A percentile compares a stretch with the other conserved stretches of the same genome.
These are phyloP conservation scores for Aspergillus sp. DNA, from an alignment of 2,329 filamentous ascomycete genomes.

Conservation along the genomic window DNA sequence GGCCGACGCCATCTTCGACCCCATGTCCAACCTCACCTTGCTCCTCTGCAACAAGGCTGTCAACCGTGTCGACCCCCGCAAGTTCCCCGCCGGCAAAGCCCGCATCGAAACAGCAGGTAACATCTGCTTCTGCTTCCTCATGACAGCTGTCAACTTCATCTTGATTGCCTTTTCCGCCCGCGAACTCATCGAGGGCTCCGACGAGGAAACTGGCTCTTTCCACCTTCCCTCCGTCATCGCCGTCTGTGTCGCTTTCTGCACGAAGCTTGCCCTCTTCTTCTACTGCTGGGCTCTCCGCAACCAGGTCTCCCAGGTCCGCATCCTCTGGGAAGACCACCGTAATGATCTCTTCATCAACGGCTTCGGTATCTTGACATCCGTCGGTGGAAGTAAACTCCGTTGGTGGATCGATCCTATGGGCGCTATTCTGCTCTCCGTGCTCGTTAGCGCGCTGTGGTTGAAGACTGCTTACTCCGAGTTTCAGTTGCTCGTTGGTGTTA, in stretches of 20 bases:
- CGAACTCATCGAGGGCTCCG: slow-evolving; percentile 55
- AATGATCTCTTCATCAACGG: slow-evolving; percentile 98
- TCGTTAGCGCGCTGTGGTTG: slow-evolving; percentile 79
- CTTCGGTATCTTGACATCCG: slow-evolving; percentile 82
- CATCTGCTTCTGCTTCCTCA: slow-evolving; percentile 92
- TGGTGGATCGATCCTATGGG: slow-evolving; percentile 97
- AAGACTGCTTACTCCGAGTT: slow-evolving; percentile 85
- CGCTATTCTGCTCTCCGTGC: slow-evolving; percentile 72
- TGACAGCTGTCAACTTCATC: slow-evolving; percentile 87
- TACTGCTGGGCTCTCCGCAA: slow-evolving; percentile 92
- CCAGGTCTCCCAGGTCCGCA: slow-evolving; percentile 85
- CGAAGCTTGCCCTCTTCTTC: slow-evolving; percentile 77
- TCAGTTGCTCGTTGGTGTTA: slow-evolving; percentile 82
- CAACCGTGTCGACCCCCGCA: slow-evolving; percentile 74
- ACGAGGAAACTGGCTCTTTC: slow-evolving; percentile 58
- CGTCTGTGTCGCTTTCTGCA: slow-evolving; percentile 75
- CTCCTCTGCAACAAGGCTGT: slow-evolving; percentile 86
- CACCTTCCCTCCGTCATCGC: slow-evolving; percentile 80
- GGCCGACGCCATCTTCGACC: slow-evolving; percentile 93
- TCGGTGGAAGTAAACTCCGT: slow-evolving; percentile 79
- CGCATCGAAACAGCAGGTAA: slow-evolving; percentile 94
- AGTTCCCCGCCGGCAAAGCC: slow-evolving; percentile 88
- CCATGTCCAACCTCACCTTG: slow-evolving; percentile 79
- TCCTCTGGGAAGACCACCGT: slow-evolving; percentile 93
- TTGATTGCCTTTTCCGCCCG: slow-evolving; percentile 82